Base-by-base conservation (phyloP, 805 yeast species). In the Saccharomycopsis vini region DNA sequence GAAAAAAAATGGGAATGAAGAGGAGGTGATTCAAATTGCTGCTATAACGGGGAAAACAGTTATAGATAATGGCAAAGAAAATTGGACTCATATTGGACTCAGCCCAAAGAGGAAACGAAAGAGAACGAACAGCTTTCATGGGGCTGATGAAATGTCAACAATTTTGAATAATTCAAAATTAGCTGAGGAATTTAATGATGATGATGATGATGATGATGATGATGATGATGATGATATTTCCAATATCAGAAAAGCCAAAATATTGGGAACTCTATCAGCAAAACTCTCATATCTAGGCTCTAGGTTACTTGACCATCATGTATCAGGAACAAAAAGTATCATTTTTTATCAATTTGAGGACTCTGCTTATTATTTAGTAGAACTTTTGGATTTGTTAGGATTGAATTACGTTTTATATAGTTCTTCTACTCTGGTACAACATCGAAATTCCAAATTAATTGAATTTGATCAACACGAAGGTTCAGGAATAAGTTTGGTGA, bases 271-370 rank as follows among this genome's bases (percentile, higher is more conserved):
- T 0, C 72, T 79, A 0, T 80, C 87, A 0, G 62, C 79, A 0
- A 81, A 81, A 52, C 58, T 81, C 13, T 73, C 85, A 3, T 81
- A 81, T 49, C 59, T 81, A 46, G 67, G 75, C 0, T 63, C 79
- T 13, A 63, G 75, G 46, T 52, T 79, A 6, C 54, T 77, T 22
- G 79, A 76, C 40, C 73, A 79, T 53, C 75, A 75, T 48, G 46
- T 51, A 7, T 43, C 56, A 6, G 64, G 67, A 3, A 55, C 73
- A 41, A 77, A 81, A 56, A 71, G 81, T 13, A 64, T 81, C 22
- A 76, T 81, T 0, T 81, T 81, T 55, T 81, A 75, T 55, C 87
- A 81, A 50, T 78, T 75, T 57, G 85, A 79, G 55, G 86, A 81
- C 50, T 70, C 77, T 39, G 88, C 87, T 0, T 80, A 75, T 54